Evolutionary conservation across 2,329 filamentous ascomycete species (phyloP), one percentile per base, ranked within the genome.

Genomic region (Clarireedia homoeocarpa): DNA sequence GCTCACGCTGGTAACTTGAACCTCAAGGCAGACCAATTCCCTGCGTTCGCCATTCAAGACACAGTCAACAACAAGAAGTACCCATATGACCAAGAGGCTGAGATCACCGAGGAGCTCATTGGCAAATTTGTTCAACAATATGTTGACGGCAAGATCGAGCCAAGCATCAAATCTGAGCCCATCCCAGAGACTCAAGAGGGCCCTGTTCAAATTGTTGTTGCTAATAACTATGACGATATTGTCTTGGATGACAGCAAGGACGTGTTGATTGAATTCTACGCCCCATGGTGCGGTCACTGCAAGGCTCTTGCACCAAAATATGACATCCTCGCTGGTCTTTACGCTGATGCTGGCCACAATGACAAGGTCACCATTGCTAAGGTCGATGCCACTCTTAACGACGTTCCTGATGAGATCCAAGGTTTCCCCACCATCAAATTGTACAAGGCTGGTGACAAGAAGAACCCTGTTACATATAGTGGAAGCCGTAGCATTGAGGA

Each of bases 381-480:
- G 86, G 86, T 99, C 65, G 94, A 99, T 70, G 94, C 94, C 58
- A 99, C 94, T 61, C 75, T 77, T 77, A 99, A 99, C 78, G 94
- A 99, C 68, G 89, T 97, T 57, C 94, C 94, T 57, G 92, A 97
- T 74, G 89, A 96, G 77, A 90, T 99, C 70, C 83, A 89, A 74
- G 94, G 94, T 62, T 99, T 99, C 87, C 94, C 94, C 57, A 99
- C 94, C 73, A 96, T 99, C 83, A 97, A 97, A 83, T 83, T 99
- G 65, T 99, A 84, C 87, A 83, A 89, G 62, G 94, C 94, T 67
- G 91, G 91, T 69, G 80, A 81, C 74, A 99, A 99, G 85, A 80
- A 81, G 69, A 78, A 84, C 65, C 89, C 94, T 58, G 74, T 96
- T 61, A 89, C 90, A 66, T 99, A 96, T 83, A 81, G 79, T 63